Percentiles rank a stretch among this genome's conserved stretches.
Conservation (phyloP, 768 basidiomycete species). For the Boletus rubropictus region DNA sequence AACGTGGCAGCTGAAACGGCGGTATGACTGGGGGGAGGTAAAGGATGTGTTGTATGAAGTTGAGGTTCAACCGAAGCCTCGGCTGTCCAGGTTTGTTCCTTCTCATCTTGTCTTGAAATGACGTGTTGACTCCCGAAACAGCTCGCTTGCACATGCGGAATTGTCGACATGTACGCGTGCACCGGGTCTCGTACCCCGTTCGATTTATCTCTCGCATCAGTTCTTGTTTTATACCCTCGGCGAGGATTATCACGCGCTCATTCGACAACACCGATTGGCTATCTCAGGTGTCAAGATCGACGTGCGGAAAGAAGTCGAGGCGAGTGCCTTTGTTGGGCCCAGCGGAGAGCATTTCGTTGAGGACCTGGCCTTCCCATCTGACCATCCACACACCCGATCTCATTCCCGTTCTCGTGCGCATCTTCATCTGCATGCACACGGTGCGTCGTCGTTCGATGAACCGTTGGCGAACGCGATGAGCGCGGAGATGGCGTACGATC, state of each 20-base stretch:
- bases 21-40: conserved; percentile 49
- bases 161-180: conserved; percentile 67
- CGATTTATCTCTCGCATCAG: conserved; percentile 81
- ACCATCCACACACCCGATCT: conserved; percentile 1
- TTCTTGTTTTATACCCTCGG: conserved; percentile 75
- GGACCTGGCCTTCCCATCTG: conserved; percentile 12
- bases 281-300: conserved; percentile 55
- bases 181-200: conserved; percentile 55
- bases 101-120: neutral
- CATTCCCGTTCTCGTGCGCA: conserved; percentile 1
- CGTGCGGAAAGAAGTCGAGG: conserved; percentile 67
- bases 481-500: conserved; percentile 50
- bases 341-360: conserved; percentile 22
- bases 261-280: conserved; percentile 57
- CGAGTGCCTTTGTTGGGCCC: conserved; percentile 43
- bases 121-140: neutral
- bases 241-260: conserved; percentile 76
- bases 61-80: conserved; percentile 3
- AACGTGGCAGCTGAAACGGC: conserved; percentile 58
- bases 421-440: conserved; percentile 39
- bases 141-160: conserved; percentile 73
- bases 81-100: conserved; percentile 13
- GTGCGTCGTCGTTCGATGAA: conserved; percentile 57
- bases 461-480: conserved; percentile 71
- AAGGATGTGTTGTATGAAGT: conserved; percentile 25